Base-by-base conservation (phyloP, 1,139 yeast genomes). In the Pichia terricola region DNA sequence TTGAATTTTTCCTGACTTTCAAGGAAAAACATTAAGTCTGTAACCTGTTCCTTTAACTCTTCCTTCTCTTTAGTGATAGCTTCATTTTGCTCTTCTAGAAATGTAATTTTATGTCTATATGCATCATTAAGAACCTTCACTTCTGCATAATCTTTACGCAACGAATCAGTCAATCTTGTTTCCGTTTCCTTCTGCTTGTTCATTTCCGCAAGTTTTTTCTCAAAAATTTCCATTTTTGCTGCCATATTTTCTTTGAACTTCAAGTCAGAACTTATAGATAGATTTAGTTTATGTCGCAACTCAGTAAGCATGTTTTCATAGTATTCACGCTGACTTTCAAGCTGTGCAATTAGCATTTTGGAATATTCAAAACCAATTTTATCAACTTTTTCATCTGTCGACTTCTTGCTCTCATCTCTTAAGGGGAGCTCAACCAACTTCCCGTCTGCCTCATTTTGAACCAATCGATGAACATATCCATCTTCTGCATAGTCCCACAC, bases 401-500 rank as follows among this genome's bases (percentile, higher is more conserved):
- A 37, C 30, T 50, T 51, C 11, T 47, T 46, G 8, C 48, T 43
- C 26, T 47, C 48, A 38, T 52, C 52, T 11, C 59, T 53, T 40
- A 59, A 52, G 4, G 73, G 72, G 39, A 85, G 66, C 58, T 86
- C 95, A 4, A 86, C 94, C 31, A 86, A 61, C 54, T 86, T 86
- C 0, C 95, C 95, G 60, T 86, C 95, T 0, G 81, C 70, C 56
- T 86, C 91, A 62, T 86, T 87, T 48, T 89, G 86, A 3, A 89
- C 73, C 39, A 89, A 65, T 42, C 96, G 67, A 63, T 89, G 97
- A 5, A 89, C 96, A 61, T 88, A 89, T 50, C 79, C 80, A 59
- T 89, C 96, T 1, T 91, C 91, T 0, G 91, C 89, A 60, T 89
- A 89, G 60, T 89, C 96, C 97, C 97, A 89, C 2, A 89, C 95